Base-by-base conservation (phyloP, 2,329 filamentous ascomycete species). In the Aureobasidium melanogenum region DNA sequence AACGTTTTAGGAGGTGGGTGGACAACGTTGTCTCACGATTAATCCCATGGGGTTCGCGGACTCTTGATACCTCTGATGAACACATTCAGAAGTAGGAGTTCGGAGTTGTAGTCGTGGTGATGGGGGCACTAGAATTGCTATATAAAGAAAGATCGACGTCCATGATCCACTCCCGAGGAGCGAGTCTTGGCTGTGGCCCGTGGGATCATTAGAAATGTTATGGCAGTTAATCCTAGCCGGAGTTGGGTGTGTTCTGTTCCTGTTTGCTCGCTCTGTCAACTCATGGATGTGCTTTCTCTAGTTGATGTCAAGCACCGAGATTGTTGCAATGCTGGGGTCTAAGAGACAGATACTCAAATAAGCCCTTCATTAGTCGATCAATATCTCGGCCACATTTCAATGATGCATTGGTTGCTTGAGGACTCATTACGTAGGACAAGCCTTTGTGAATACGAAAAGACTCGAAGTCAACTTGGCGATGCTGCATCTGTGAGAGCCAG, bases 141-240 rank as follows among this genome's bases (percentile, higher is more conserved):
- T 57, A 28, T 57, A 46, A 47, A 57, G 54, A 36, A 57, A 28
- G 54, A 57, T 57, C 54, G 41, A 46, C 54, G 5, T 1, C 19
- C n/a, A n/a, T n/a, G n/a, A n/a, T n/a, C n/a, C n/a, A n/a, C 4
- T 26, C 22, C 54, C 54, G 54, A 57, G 54, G 54, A 47, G 41
- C 14, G 14, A 36, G 24, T 57, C 54, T 57, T 57, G 54, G 54
- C 54, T 38, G n/a, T 36, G 5, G 54, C 41, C 54, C 28, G n/a
- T 36, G 5, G 24, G 24, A 15, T 50, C 28, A 39, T 39, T 39
- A 19, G n/a, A 39, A 28, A 17, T 41, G n/a, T 17, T 34, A 28
- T 32, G n/a, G 32, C 48, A 26, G 48, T 52, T 26, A n/a, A n/a
- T 52, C 19, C 12, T 26, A 26, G 7, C 19, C 32, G 19, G 24